Percentiles rank a stretch among this genome's conserved stretches.
phyloP scores from a whole-genome alignment of 768 basidiomycete genomes.

The Hygrophoropsis aurantiaca region DNA sequence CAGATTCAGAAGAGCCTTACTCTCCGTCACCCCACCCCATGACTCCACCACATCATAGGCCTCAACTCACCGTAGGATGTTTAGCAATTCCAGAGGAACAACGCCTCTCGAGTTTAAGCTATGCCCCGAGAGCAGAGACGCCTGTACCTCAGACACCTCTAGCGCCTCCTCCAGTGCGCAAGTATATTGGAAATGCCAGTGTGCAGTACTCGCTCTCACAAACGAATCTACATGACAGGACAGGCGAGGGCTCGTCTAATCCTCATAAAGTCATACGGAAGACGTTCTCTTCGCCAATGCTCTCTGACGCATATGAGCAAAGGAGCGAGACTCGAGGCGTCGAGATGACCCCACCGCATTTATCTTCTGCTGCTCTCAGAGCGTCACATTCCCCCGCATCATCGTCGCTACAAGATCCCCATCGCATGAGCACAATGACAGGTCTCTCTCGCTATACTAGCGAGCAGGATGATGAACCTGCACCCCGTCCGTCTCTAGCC shows the following conservation, averaged over 20 bases:
- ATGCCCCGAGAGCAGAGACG: slow-evolving; percentile 63
- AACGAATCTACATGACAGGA: slow-evolving; percentile 39
- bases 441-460: slow-evolving; percentile 30
- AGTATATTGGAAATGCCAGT: slow-evolving; percentile 36
- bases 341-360: slow-evolving; percentile 48
- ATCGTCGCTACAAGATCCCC: slow-evolving; percentile 14
- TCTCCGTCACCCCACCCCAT: slow-evolving; percentile 8
- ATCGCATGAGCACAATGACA: slow-evolving; percentile 25
- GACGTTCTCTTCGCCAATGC: slow-evolving; percentile 53
- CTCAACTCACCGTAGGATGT: slow-evolving; percentile 12
- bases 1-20: slow-evolving; percentile 16
- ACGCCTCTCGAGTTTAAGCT: slow-evolving; percentile 32
- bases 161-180: slow-evolving; percentile 62
- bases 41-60: not conserved
- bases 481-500: slow-evolving; percentile 47
- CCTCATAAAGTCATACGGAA: slow-evolving; percentile 37
- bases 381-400: slow-evolving; percentile 23
- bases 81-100: slow-evolving; percentile 32
- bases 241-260: slow-evolving; percentile 8
- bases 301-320: slow-evolving; percentile 44
- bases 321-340: slow-evolving; percentile 25
- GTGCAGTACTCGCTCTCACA: slow-evolving; percentile 58
- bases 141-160: slow-evolving; percentile 64
- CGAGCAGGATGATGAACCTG: slow-evolving; percentile 37
- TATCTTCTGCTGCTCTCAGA: slow-evolving; percentile 29